These are phyloP conservation scores for Dactylellina cionopaga DNA, from an alignment of 2,329 filamentous ascomycete species.

Conservation along the genomic window DNA sequence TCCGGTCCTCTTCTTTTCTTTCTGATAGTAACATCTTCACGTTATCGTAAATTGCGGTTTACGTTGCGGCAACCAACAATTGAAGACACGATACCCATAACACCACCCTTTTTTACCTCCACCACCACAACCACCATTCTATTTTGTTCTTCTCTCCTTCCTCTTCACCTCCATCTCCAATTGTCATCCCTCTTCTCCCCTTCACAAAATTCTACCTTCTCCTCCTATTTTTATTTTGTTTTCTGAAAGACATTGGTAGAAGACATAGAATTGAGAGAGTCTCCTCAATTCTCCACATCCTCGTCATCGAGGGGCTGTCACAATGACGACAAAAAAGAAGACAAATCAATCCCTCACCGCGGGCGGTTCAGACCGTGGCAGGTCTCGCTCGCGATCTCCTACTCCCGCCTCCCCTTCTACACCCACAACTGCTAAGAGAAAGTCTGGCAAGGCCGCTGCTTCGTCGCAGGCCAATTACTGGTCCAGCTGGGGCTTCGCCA, in stretches of 20 bases:
- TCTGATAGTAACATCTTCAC: background rate
- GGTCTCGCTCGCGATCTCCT: constrained; percentile 47
- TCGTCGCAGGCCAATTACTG: constrained; percentile 58
- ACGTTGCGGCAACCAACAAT: constrained; percentile 32
- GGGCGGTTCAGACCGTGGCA: constrained; percentile 62
- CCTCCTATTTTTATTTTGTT: background rate
- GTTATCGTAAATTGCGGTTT: constrained; percentile 35
- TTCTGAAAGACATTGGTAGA: background rate
- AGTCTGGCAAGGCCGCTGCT: constrained; percentile 7
- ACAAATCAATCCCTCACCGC: constrained; percentile 64
- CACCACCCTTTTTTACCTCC: background rate
- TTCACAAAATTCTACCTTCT: background rate
- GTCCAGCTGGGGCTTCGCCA: constrained; percentile 64
- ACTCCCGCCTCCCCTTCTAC: constrained; percentile 11
- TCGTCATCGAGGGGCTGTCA: constrained; percentile 9
- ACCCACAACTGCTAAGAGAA: constrained; percentile 19
- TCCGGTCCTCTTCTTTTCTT: background rate
- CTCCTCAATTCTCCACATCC: background rate
- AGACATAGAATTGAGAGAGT: background rate
- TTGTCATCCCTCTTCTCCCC: background rate
- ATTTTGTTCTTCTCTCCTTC: background rate
- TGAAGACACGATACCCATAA: constrained; percentile 52
- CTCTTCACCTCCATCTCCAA: background rate
- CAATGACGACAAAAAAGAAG: constrained; percentile 57
- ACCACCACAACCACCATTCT: background rate